These are phyloP conservation scores for Microascus cirrosus DNA, from an alignment of 2,329 filamentous ascomycete species.

Conservation along the genomic window DNA sequence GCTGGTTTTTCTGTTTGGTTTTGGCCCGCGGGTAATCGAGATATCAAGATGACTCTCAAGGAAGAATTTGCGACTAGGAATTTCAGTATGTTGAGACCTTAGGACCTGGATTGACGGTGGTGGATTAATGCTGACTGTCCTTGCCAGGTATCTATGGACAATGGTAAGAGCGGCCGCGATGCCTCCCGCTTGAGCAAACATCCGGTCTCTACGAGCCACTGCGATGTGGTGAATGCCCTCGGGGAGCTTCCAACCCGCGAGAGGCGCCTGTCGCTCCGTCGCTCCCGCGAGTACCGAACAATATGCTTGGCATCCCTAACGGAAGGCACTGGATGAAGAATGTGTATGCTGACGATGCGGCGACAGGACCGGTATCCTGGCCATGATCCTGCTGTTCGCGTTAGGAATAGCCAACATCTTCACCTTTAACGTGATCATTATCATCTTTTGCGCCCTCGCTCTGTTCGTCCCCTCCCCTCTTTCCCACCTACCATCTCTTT, in stretches of 20 bases:
- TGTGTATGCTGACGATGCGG: background rate
- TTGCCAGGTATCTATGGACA: conserved; percentile 59
- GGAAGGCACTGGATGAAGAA: background rate
- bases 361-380: conserved; percentile 55
- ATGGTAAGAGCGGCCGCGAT: conserved; percentile 43
- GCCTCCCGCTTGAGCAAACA: background rate
- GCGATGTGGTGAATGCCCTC: background rate
- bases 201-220: background rate
- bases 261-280: background rate
- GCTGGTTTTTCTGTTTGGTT: background rate
- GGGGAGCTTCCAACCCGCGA: background rate
- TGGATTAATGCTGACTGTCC: conserved; percentile 18
- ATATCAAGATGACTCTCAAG: conserved; percentile 53
- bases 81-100: conserved; percentile 47
- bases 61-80: conserved; percentile 64
- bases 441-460: conserved; percentile 41
- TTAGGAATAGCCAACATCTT: conserved; percentile 60
- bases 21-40: background rate
- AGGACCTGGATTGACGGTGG: background rate
- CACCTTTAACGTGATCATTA: conserved; percentile 32
- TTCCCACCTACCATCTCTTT: background rate
- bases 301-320: background rate
- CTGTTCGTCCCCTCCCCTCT: conserved; percentile 31
- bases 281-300: background rate
- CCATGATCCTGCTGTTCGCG: conserved; percentile 61